Conservation (phyloP, 2,329 filamentous ascomycete genomes). For the Metarhizium album region DNA sequence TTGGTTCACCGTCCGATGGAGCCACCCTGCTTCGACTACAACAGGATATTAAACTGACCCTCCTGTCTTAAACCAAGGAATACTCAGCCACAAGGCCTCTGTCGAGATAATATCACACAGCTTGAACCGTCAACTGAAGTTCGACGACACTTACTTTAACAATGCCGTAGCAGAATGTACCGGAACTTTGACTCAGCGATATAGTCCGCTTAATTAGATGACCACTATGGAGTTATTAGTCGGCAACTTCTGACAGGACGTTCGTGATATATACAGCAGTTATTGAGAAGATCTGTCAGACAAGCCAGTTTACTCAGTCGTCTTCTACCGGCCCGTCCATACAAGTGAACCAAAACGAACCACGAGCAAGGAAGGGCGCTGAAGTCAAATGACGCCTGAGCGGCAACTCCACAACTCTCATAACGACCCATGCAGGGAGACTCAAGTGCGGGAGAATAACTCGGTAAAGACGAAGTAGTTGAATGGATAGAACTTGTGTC, state of each 20-base stretch:
- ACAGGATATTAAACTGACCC: too few species aligned
- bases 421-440: conserved; percentile 28
- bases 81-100: background rate
- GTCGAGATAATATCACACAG: background rate
- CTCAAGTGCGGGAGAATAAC: conserved; percentile 66
- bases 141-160: background rate
- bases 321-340: conserved; percentile 43
- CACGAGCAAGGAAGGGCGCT: conserved; percentile 33
- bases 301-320: conserved; percentile 62
- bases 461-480: conserved; percentile 57
- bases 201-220: background rate
- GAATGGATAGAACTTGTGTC: conserved; percentile 62
- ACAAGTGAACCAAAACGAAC: conserved; percentile 43
- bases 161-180: background rate
- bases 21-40: too few species aligned
- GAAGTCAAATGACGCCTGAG: conserved; percentile 49
- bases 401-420: conserved; percentile 67
- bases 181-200: background rate
- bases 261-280: background rate
- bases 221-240: background rate
- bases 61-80: background rate
- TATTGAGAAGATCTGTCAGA: conserved; percentile 28
- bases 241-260: background rate
- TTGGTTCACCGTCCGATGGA: too few species aligned
- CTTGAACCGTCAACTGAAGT: background rate